Conservation (phyloP, 345 rosid genomes). For the Aurinia saxatilis region DNA sequence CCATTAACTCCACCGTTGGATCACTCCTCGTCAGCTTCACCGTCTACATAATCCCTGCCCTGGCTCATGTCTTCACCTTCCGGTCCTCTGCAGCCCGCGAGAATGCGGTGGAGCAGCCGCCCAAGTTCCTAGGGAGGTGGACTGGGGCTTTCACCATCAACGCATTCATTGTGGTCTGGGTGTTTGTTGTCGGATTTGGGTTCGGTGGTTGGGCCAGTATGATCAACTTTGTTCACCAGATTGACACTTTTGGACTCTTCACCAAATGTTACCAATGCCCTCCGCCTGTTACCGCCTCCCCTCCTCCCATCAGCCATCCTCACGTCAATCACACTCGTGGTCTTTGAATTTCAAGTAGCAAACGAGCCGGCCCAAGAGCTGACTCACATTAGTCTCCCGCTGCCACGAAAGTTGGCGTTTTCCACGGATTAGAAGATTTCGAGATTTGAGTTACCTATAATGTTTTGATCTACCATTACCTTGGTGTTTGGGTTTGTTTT, state of each 20-base stretch:
- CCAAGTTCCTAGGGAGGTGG: slow-evolving; percentile 74
- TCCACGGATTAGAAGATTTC: not conserved
- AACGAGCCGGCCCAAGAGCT: not conserved
- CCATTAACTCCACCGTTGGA: slow-evolving; percentile 94
- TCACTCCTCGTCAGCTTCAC: slow-evolving; percentile 98
- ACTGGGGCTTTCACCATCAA: slow-evolving; percentile 75
- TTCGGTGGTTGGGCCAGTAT: slow-evolving; percentile 98
- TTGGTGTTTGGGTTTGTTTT: not conserved
- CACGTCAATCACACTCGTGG: slow-evolving; percentile 38
- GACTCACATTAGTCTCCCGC: not conserved
- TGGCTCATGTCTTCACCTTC: slow-evolving; percentile 91
- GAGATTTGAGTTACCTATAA: too few relatives aligned
- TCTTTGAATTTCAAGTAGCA: slow-evolving; percentile 22
- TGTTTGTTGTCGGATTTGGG: slow-evolving; percentile 82
- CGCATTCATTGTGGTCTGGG: slow-evolving; percentile 85
- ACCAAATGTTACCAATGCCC: slow-evolving; percentile 95
- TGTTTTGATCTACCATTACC: not conserved
- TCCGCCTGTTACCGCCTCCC: slow-evolving; percentile 22
- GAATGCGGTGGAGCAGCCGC: slow-evolving; percentile 94
- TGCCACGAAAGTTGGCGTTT: slow-evolving; percentile 1
- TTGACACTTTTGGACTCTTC: slow-evolving; percentile 92
- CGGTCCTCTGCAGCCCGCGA: slow-evolving; percentile 79
- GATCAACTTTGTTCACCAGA: slow-evolving; percentile 80
- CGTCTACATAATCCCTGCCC: slow-evolving; percentile 94
- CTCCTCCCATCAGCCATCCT: slow-evolving; percentile 27